Evolutionary conservation across 768 basidiomycete species (phyloP), one percentile per base, ranked within the genome.

Genomic region (Cystobasidium tubakii): DNA sequence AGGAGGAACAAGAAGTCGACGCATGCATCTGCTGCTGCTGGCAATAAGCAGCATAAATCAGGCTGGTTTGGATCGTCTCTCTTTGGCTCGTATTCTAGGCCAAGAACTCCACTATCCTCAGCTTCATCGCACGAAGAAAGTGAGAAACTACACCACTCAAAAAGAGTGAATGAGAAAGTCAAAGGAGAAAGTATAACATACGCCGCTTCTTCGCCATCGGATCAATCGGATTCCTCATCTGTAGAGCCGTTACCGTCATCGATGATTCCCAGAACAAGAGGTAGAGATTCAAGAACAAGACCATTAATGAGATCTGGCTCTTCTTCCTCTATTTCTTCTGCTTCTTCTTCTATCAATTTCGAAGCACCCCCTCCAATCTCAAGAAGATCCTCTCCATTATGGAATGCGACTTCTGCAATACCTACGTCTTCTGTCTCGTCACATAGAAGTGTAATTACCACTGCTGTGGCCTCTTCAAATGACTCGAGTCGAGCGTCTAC

Each of bases 401-500:
- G 9, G 25, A 33, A 36, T 55, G 12, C 31, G 6, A n/a, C 69
- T 34, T 19, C 12, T 15, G 57, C 57, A 27, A 60, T 12, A 60
- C n/a, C n/a, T n/a, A n/a, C n/a, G n/a, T n/a, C n/a, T n/a, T n/a
- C n/a, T n/a, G n/a, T n/a, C n/a, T n/a, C n/a, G n/a, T n/a, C n/a
- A n/a, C n/a, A n/a, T n/a, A n/a, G n/a, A n/a, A n/a, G n/a, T n/a
- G n/a, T n/a, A n/a, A n/a, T n/a, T n/a, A n/a, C n/a, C n/a, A n/a
- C 39, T 27, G 2, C 46, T 17, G 27, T 27, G 4, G 66, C 43
- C n/a, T 34, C 42, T 23, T 27, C 54, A 23, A 36, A 36, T 34
- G 46, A 23, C 15, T 39, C 54, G 39, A 71, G 69, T 55, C 7
- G 25, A 29, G 33, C 69, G 12, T 46, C 69, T 21, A 71, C 69